phyloP scores from a whole-genome alignment of 1,284 basidiomycete species.

The Anthracocystis setariae region DNA sequence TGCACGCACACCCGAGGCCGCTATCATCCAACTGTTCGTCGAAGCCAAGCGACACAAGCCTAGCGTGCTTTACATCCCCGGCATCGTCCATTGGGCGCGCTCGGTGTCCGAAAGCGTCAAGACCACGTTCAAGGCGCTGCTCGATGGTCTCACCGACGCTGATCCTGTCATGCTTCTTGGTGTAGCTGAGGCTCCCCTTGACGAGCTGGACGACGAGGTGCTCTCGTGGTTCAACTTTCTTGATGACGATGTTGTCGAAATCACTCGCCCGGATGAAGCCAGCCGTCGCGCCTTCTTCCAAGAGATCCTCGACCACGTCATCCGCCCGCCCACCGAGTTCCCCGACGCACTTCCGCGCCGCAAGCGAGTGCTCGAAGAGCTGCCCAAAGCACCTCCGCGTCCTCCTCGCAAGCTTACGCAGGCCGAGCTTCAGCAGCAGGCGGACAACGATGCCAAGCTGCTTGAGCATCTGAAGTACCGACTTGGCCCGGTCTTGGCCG shows the following conservation, averaged over 20 bases:
- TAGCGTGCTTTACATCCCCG: conserved; percentile 93
- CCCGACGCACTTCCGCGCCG: conserved; percentile 87
- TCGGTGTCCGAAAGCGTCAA: conserved; percentile 85
- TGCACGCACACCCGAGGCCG: conserved; percentile 86
- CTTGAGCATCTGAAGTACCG: conserved; percentile 87
- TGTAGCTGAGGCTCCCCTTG: conserved; percentile 81
- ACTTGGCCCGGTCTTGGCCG: conserved; percentile 84
- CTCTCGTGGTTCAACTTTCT: conserved; percentile 87
- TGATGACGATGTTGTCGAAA: conserved; percentile 78
- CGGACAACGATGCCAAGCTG: conserved; percentile 81
- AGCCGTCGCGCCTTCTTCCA: conserved; percentile 84
- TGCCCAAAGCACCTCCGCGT: conserved; percentile 88
- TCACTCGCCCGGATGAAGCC: conserved; percentile 69
- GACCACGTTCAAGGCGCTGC: conserved; percentile 85
- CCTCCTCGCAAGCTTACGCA: conserved; percentile 84
- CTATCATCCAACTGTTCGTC: conserved; percentile 93
- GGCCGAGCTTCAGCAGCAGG: conserved; percentile 83
- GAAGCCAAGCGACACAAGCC: conserved; percentile 98
- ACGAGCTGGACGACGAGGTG: conserved; percentile 82
- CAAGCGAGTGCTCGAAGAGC: conserved; percentile 83
- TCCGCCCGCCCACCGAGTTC: conserved; percentile 82
- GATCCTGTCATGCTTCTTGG: conserved; percentile 92
- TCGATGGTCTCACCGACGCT: conserved; percentile 87
- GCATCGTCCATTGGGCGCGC: conserved; percentile 84
- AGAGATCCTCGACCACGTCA: conserved; percentile 67